Evolutionary conservation across 768 basidiomycete genomes (phyloP), one percentile per base, ranked within the genome.

Genomic region (Russula griseocarnosa): DNA sequence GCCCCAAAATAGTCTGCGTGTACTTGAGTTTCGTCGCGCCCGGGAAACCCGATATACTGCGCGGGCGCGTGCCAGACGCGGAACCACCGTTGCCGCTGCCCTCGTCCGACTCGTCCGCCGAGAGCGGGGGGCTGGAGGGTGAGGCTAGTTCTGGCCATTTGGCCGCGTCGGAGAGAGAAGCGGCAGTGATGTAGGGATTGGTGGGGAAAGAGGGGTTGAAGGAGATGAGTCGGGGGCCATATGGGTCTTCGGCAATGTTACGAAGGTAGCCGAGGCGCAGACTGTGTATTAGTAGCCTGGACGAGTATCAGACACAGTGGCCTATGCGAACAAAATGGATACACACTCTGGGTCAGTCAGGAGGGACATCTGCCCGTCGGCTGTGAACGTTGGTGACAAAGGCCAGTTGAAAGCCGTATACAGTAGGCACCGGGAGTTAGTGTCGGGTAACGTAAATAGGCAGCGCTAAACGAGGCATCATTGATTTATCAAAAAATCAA

Each of bases 221-320:
- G 7, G 91, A 84, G 69, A 97, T 86, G 70, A 96, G 79, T 34
- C 92, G 83, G 0, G 86, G 76, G 16, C 90, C 90, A 71, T 94
- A 92, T 1, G 88, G 86, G 71, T 97, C 94, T 62, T 93, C 89
- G 46, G 92, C 86, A 68, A 93, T 85, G 69, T 88, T 85, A 65
- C 93, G 88, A n/a, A 98, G 79, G 72, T 94, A 94, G 14, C 88
- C 85, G 30, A 98, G 78, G 6, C 94, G 87, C 6, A 97, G 79
- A 67, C 83, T 85, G 73, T 97, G 95, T 9, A 95, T 89, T 42
- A 96, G 79, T 72, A 86, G 85, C 52, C 86, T 87, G 60, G 30
- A 5, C n/a, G 13, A 50, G 36, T 40, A 26, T 36, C 36, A 36
- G 36, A 36, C 36, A 36, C 3, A 36, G 36, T 36, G 13, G 3